Evolutionary conservation across 2,329 filamentous ascomycete species (phyloP).

Genomic region (Colletotrichum gigasporum): DNA sequence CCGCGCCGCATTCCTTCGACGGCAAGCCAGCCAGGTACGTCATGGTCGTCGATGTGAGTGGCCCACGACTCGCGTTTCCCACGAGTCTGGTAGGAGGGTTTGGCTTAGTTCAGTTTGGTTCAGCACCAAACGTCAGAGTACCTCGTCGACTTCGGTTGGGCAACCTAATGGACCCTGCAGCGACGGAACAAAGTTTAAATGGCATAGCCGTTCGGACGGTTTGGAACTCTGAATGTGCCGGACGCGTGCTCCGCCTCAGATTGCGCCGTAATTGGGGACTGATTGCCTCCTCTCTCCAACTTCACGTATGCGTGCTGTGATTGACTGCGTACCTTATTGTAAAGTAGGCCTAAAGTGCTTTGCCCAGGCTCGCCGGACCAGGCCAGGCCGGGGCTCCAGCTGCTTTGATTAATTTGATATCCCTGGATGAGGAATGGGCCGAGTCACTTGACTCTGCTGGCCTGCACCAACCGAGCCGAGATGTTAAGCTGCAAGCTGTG

Average conservation of each 20-base stretch:
- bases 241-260: conserved; percentile 15
- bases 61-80: background rate
- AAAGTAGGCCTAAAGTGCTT: too few species aligned
- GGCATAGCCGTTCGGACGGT: conserved; percentile 14
- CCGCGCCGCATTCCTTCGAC: conserved; percentile 8
- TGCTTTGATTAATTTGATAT: conserved; percentile 9
- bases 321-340: too few species aligned
- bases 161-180: conserved; percentile 29
- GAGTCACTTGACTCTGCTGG: conserved; percentile 17
- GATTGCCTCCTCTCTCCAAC: background rate
- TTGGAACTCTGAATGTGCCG: conserved; percentile 3
- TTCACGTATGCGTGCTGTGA: too few species aligned
- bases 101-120: too few species aligned
- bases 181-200: conserved; percentile 23
- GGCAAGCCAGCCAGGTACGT: conserved; percentile 12
- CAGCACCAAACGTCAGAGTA: background rate
- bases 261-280: background rate
- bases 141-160: background rate
- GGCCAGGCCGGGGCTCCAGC: background rate
- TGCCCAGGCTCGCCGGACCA: background rate
- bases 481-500: background rate
- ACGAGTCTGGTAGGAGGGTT: background rate
- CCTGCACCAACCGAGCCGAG: conserved; percentile 4
- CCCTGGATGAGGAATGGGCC: conserved; percentile 2
- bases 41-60: background rate